These are phyloP conservation scores for Termitomyces heimii DNA, from an alignment of 768 basidiomycete species.

Conservation along the genomic window DNA sequence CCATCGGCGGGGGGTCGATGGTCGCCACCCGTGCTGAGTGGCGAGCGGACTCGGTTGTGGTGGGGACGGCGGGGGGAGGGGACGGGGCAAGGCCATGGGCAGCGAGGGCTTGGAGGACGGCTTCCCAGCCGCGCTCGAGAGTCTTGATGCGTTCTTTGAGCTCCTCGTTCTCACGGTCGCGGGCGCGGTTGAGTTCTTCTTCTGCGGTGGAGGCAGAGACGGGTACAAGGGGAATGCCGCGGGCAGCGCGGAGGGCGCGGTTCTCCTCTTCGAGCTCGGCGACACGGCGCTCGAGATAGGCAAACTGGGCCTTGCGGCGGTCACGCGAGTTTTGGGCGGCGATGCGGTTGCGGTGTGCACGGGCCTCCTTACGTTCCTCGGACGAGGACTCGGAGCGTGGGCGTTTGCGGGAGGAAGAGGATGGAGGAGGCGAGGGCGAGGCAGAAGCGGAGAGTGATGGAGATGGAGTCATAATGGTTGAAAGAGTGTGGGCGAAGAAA, in stretches of 20 bases:
- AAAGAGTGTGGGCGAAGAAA: background rate
- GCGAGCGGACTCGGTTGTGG: constrained; percentile 74
- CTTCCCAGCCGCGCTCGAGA: constrained; percentile 78
- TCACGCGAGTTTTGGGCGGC: constrained; percentile 93
- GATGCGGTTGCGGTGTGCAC: constrained; percentile 89
- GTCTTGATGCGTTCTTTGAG: constrained; percentile 71
- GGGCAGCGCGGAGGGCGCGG: constrained; percentile 57
- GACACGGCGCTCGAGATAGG: constrained; percentile 60
- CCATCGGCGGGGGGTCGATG: constrained; percentile 57
- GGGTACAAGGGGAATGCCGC: constrained; percentile 20
- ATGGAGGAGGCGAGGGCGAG: constrained; percentile 23
- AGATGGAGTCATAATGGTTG: background rate
- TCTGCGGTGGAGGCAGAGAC: constrained; percentile 22
- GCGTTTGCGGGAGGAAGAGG: constrained; percentile 63
- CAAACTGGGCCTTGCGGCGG: constrained; percentile 80
- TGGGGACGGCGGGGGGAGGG: constrained; percentile 16
- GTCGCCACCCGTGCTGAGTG: constrained; percentile 98
- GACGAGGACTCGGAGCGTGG: constrained; percentile 54
- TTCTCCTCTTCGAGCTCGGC: constrained; percentile 83
- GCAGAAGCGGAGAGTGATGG: constrained; percentile 13
- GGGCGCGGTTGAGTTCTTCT: constrained; percentile 35
- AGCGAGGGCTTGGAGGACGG: constrained; percentile 69
- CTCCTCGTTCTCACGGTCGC: constrained; percentile 63
- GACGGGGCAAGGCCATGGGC: constrained; percentile 58
- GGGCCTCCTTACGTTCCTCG: constrained; percentile 81